Percentiles rank a stretch among this genome's conserved stretches.
Evolutionary conservation across 495 filamentous ascomycete genomes (phyloP).

Genomic region (Aspergillus funiculosus): DNA sequence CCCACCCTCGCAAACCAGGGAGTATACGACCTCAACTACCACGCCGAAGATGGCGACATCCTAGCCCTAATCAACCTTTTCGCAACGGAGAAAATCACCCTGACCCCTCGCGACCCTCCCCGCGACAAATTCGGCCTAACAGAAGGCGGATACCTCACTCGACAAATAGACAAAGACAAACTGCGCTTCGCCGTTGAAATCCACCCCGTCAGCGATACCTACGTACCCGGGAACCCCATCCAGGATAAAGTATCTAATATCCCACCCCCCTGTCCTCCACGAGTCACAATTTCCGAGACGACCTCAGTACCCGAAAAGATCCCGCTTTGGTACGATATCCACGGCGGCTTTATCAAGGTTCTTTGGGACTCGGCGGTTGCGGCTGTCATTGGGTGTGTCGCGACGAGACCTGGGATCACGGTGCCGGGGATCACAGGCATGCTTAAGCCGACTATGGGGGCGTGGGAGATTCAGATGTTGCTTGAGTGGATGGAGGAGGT

Average conservation of each 20-base stretch:
- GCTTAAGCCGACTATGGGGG: conserved; percentile 55
- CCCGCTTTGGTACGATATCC: conserved; percentile 78
- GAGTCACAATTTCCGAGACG: not conserved
- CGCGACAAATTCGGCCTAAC: conserved; percentile 65
- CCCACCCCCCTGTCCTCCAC: conserved; percentile 26
- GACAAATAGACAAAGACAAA: conserved; percentile 60
- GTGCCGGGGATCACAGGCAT: conserved; percentile 46
- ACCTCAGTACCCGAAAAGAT: conserved; percentile 38
- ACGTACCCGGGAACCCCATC: conserved; percentile 57
- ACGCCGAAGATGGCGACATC: conserved; percentile 57
- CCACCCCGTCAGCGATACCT: conserved; percentile 48
- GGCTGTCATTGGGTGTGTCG: conserved; percentile 53
- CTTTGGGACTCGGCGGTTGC: conserved; percentile 63
- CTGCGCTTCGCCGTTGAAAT: conserved; percentile 59
- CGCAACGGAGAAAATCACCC: conserved; percentile 50
- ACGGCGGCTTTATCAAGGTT: conserved; percentile 51
- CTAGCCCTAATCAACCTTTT: conserved; percentile 66
- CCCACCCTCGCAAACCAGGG: conserved; percentile 39
- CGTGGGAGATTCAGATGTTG: conserved; percentile 62
- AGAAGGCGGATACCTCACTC: conserved; percentile 65
- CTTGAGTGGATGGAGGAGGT: conserved; percentile 57
- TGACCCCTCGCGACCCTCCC: conserved; percentile 53
- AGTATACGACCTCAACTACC: conserved; percentile 25
- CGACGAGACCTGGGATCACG: conserved; percentile 53
- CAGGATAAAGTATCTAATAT: conserved; percentile 13